These are phyloP conservation scores for Paramecium pentaurelia DNA, from an alignment of 73 alveolate species.

Conservation along the genomic window DNA sequence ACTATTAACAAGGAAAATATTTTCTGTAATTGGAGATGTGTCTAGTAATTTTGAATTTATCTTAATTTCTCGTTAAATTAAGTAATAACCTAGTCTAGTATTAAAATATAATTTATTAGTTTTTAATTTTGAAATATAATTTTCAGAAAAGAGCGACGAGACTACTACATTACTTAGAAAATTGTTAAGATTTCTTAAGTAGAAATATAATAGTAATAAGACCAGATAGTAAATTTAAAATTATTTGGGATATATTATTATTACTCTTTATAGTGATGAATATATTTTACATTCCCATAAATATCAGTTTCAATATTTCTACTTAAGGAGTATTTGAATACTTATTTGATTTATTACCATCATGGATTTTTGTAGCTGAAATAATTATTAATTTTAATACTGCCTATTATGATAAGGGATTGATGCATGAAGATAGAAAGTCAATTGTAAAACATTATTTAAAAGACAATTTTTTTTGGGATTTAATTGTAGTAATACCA, in stretches of 20 bases:
- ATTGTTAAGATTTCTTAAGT: neutral
- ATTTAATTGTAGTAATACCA: constrained; percentile 61
- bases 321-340: neutral
- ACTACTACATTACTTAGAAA: neutral
- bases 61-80: neutral
- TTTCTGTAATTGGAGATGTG: neutral
- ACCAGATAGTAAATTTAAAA: constrained; percentile 18
- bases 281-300: constrained; percentile 4
- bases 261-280: neutral
- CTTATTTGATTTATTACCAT: constrained; percentile 27
- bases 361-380: constrained; percentile 58
- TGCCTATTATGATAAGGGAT: constrained; percentile 70
- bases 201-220: neutral
- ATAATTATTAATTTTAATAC: constrained; percentile 63
- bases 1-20: neutral
- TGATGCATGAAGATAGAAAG: constrained; percentile 59
- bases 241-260: constrained; percentile 7
- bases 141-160: neutral
- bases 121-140: neutral
- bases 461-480: constrained; percentile 62
- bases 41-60: constrained; percentile 23
- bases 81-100: constrained; percentile 37
- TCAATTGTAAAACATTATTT: constrained; percentile 63
- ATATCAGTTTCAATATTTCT: neutral
- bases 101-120: neutral